Evolutionary conservation across 2,329 filamentous ascomycete species (phyloP).

Genomic region (Aureobasidium sp.): DNA sequence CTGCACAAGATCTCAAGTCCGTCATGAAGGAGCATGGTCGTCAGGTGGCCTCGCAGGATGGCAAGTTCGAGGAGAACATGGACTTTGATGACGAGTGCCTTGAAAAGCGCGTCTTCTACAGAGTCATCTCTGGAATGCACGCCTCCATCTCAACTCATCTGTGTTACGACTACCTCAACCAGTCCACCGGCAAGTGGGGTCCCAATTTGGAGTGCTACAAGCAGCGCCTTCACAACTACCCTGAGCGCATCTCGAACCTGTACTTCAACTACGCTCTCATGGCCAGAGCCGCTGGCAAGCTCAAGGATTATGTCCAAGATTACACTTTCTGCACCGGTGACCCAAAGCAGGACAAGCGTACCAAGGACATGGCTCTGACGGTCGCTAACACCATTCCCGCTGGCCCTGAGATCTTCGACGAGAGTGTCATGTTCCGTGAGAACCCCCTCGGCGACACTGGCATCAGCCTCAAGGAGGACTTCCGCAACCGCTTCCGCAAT

Average conservation of each 20-base stretch:
- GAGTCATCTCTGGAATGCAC: conserved; percentile 94
- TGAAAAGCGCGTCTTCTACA: conserved; percentile 98
- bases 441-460: conserved; percentile 39
- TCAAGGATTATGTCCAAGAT: conserved; percentile 67
- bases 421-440: conserved; percentile 78
- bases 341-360: conserved; percentile 64
- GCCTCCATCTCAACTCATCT: conserved; percentile 93
- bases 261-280: conserved; percentile 99
- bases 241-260: conserved; percentile 89
- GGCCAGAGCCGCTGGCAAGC: conserved; percentile 81
- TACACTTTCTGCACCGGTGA: conserved; percentile 95
- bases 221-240: conserved; percentile 69
- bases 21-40: conserved; percentile 54
- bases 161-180: conserved; percentile 93
- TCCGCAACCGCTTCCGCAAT: conserved; percentile 94
- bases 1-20: conserved; percentile 52
- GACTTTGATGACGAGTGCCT: conserved; percentile 86
- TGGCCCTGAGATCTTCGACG: conserved; percentile 75
- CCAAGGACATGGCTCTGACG: conserved; percentile 68
- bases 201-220: conserved; percentile 88
- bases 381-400: conserved; percentile 64
- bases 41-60: conserved; percentile 43
- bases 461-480: conserved; percentile 85
- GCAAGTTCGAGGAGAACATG: conserved; percentile 49
- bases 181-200: conserved; percentile 86